Base-by-base conservation (phyloP, 768 basidiomycete species). In the Symmetrospora coprosmae region DNA sequence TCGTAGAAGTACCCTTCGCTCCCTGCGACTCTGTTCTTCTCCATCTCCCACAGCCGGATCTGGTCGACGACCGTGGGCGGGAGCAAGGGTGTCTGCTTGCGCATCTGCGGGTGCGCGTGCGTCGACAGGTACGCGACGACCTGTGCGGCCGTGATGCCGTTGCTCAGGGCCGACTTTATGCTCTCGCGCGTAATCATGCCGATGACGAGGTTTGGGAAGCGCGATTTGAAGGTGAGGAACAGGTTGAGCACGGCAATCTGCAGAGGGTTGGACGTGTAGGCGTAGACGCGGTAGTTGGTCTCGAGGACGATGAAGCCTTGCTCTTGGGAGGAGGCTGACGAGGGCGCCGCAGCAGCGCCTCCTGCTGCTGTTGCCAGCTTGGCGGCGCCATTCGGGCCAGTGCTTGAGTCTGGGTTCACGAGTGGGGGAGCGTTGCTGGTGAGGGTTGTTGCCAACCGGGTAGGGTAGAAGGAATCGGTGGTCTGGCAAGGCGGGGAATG, bases 1-100 rank as follows among this genome's bases (percentile, higher is more conserved):
- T 81, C 88, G 74, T 91, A 94, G 38, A 94, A 79, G 71, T 83
- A 19, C 56, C 91, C 88, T 79, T 92, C 86, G 71, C 82, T 78
- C 39, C 86, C 83, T 68, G 86, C 84, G 9, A 97, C 76, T 52
- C 94, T 81, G 71, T 94, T 90, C 73, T 85, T 81, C 75, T 97
- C 94, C 41, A 91, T 77, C 73, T 99, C 91, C 90, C 94, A 99
- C 17, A 97, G 77, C 60, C 92, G 82, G 63, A 99, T 86, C 73
- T 97, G 92, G 74, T 99, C 92, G 70, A 94, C 90, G 0, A 99
- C 92, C 0, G 94, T 97, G 41, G 94, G 89, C 28, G 94, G 92
- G 23, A 99, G 76, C 14, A 97, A 75, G 8, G 91, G 91, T 69
- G 89, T 88, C 71, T 90, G 88, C 73, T 84, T 87, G 71, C 86